Evolutionary conservation across 148 eudicot genomes (phyloP).

Genomic region (Chenopodium formosanum): DNA sequence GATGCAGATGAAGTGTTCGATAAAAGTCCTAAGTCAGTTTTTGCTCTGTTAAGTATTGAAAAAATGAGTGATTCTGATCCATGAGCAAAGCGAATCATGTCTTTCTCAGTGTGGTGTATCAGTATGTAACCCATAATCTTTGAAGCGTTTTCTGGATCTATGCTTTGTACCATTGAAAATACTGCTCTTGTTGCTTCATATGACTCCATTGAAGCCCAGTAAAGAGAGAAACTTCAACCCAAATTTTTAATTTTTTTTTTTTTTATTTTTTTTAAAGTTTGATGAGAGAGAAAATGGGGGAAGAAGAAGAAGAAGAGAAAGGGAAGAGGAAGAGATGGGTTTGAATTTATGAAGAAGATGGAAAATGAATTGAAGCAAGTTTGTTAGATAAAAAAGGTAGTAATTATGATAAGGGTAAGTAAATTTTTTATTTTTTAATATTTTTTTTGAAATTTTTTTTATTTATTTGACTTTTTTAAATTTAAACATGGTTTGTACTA

Average conservation of each 20-base stretch:
- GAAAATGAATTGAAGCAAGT: constrained; percentile 2
- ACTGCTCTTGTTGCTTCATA: constrained; percentile 58
- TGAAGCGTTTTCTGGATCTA: constrained; percentile 79
- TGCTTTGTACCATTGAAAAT: constrained; percentile 45
- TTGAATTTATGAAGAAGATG: constrained; percentile 24
- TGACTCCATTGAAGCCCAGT: constrained; percentile 50
- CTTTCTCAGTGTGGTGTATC: constrained; percentile 58
- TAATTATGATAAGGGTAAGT: constrained; percentile 25
- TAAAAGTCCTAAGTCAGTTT: constrained; percentile 39
- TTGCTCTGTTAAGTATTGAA: constrained; percentile 49
- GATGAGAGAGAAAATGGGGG: not conserved
- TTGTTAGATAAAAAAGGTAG: constrained; percentile 31
- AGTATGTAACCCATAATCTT: constrained; percentile 69
- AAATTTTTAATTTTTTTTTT: too few relatives aligned
- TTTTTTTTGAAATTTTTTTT: not conserved
- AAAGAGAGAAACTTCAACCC: not conserved
- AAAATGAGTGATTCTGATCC: constrained; percentile 50
- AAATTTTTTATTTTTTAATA: not conserved
- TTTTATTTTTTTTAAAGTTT: too few relatives aligned
- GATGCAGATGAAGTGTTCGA: constrained; percentile 49
- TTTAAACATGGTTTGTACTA: not conserved
- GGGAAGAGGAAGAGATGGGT: constrained; percentile 13
- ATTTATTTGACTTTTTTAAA: too few relatives aligned
- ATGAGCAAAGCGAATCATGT: constrained; percentile 65
- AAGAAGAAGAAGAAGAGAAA: not conserved